Conservation (phyloP, 306 rosid species). For the Astragalus glycyphyllos region DNA sequence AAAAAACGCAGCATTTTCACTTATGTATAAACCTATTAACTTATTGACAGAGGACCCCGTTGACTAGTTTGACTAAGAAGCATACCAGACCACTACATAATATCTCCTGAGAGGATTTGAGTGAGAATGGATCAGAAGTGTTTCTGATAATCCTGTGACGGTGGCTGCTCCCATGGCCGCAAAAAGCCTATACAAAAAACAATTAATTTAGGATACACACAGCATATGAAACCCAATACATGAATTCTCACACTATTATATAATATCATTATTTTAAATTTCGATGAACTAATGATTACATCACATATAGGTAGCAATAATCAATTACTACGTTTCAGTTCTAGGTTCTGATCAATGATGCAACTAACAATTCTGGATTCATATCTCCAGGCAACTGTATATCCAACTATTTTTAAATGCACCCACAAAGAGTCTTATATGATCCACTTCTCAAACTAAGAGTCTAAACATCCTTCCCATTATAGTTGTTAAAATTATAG, state of each 20-base stretch:
- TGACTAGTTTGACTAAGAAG: conserved; percentile 39
- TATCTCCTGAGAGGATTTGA: conserved; percentile 40
- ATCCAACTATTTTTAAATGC: conserved; percentile 2
- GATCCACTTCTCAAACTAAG: conserved; percentile 32
- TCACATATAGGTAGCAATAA: conserved; percentile 23
- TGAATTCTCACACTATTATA: conserved; percentile 22
- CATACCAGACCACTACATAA: conserved; percentile 58
- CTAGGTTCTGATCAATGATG: conserved; percentile 4
- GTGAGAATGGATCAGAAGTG: conserved; percentile 60
- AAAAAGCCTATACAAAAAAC: conserved; percentile 62
- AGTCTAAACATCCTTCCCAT: conserved; percentile 22
- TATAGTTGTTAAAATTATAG: conserved; percentile 17
- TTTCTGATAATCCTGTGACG: conserved; percentile 77
- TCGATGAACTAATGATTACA: not conserved
- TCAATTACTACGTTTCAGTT: conserved; percentile 22
- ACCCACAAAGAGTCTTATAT: conserved; percentile 13
- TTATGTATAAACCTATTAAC: conserved; percentile 41
- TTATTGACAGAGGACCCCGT: conserved; percentile 37
- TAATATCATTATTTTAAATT: conserved; percentile 26
- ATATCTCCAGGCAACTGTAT: not conserved
- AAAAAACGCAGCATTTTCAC: conserved; percentile 43
- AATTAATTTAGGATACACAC: conserved; percentile 31
- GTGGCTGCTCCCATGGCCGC: conserved; percentile 84
- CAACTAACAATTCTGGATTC: conserved; percentile 5
- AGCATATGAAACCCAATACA: not conserved